Evolutionary conservation across 2,329 filamentous ascomycete species (phyloP).

Genomic region (Sarocladium kiliense): DNA sequence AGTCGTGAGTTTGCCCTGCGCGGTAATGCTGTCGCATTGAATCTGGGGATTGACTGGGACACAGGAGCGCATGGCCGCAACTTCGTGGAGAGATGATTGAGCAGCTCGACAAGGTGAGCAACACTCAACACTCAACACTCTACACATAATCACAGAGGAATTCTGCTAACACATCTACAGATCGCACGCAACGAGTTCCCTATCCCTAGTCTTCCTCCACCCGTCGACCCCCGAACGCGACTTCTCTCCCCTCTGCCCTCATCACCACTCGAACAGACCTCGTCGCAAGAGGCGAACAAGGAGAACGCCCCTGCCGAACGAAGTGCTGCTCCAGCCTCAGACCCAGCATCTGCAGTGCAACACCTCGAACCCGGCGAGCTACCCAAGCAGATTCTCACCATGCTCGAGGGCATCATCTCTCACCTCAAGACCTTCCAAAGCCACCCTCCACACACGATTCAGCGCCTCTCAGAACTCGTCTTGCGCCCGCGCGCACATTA

Average conservation of each 20-base stretch:
- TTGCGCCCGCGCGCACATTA: conserved; percentile 75
- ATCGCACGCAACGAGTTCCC: conserved; percentile 73
- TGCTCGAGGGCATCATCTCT: conserved; percentile 55
- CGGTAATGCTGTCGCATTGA: background rate
- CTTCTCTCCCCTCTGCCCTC: conserved; percentile 40
- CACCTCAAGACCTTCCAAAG: conserved; percentile 65
- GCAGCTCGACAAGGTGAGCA: conserved; percentile 59
- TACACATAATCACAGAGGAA: too few relatives aligned
- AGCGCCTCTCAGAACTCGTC: conserved; percentile 84
- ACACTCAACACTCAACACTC: too few relatives aligned
- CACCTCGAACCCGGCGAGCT: conserved; percentile 40
- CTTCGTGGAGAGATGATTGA: conserved; percentile 61
- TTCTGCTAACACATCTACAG: too few relatives aligned
- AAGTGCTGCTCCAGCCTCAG: conserved; percentile 23
- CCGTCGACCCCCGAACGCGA: conserved; percentile 29
- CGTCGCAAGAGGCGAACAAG: conserved; percentile 59
- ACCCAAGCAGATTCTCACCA: conserved; percentile 57
- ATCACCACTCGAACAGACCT: conserved; percentile 35
- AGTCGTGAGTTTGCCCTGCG: conserved; percentile 41
- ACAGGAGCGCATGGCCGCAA: conserved; percentile 52
- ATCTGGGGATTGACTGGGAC: background rate
- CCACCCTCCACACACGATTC: conserved; percentile 85
- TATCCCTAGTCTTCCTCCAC: conserved; percentile 54
- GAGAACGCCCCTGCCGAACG: conserved; percentile 54
- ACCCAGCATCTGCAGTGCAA: conserved; percentile 26